phyloP scores from a whole-genome alignment of 768 basidiomycete species.

The Sutorius australiensis region DNA sequence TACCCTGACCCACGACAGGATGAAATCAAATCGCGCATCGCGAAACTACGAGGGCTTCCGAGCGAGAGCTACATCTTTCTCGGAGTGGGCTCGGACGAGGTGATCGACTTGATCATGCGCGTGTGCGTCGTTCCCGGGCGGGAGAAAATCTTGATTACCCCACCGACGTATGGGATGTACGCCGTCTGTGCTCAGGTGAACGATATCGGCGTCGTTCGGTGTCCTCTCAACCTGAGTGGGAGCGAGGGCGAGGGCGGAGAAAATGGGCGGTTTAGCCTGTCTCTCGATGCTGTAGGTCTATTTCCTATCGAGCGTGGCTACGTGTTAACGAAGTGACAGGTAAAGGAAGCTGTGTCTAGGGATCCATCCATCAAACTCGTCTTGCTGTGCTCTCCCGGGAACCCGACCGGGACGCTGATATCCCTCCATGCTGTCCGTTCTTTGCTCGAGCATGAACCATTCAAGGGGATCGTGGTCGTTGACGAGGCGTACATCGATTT shows the following conservation, averaged over 20 bases:
- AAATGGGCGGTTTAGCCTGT: constrained; percentile 66
- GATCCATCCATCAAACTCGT: constrained; percentile 85
- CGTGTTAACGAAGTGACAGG: constrained; percentile 37
- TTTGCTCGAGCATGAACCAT: constrained; percentile 66
- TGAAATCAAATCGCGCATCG: constrained; percentile 72
- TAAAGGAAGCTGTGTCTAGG: constrained; percentile 63
- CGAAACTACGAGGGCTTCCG: constrained; percentile 65
- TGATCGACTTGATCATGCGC: constrained; percentile 91
- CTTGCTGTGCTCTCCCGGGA: constrained; percentile 96
- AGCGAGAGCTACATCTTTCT: constrained; percentile 73
- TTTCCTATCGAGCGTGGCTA: not conserved
- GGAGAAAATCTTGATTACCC: constrained; percentile 85
- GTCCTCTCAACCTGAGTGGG: constrained; percentile 61
- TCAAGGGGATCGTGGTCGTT: constrained; percentile 63
- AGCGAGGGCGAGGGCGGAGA: constrained; percentile 70
- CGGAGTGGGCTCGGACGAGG: constrained; percentile 95
- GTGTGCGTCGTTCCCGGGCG: constrained; percentile 75
- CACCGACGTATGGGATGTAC: constrained; percentile 99
- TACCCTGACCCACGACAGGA: constrained; percentile 93
- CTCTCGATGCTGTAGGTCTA: constrained; percentile 63
- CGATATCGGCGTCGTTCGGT: constrained; percentile 78
- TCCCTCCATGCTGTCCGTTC: constrained; percentile 63
- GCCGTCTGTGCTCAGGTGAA: constrained; percentile 92
- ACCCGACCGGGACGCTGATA: constrained; percentile 89
- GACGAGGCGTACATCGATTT: constrained; percentile 99